These are phyloP conservation scores for Erysimum cheiri DNA, from an alignment of 441 rosid genomes.

Conservation along the genomic window DNA sequence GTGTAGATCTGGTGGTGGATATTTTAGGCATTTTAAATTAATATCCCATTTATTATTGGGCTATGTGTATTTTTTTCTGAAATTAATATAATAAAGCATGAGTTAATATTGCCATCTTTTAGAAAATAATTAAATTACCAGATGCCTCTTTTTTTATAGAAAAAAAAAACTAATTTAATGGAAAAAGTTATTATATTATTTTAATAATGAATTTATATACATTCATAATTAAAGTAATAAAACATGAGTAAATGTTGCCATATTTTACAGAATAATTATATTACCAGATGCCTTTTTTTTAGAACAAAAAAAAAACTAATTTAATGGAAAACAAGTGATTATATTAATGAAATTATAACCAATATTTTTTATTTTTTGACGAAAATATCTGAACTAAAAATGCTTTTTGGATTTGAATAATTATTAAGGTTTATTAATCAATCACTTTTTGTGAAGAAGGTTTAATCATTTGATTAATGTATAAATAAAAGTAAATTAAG, in stretches of 20 bases:
- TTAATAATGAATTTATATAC: neutral
- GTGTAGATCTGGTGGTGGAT: constrained; percentile 46
- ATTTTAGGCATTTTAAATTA: constrained; percentile 20
- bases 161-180: too few species aligned
- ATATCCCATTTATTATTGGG: neutral
- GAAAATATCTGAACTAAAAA: neutral
- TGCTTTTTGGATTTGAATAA: neutral
- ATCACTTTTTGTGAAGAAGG: too few species aligned
- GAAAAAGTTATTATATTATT: too few species aligned
- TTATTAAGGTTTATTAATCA: neutral
- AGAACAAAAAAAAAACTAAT: too few species aligned
- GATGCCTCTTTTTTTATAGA: too few species aligned
- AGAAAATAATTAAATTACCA: too few species aligned
- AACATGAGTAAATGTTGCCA: neutral
- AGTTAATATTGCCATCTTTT: neutral
- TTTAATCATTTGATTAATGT: neutral
- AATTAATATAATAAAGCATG: neutral
- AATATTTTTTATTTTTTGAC: neutral
- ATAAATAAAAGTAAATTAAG: neutral
- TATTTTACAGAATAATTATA: neutral
- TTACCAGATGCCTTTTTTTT: neutral
- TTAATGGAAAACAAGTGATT: too few species aligned
- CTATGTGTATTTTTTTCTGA: neutral
- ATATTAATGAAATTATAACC: neutral
- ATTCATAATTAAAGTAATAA: neutral